phyloP scores from a whole-genome alignment of 176 grass and related monocot genomes.

The Calamus simplicifolius region DNA sequence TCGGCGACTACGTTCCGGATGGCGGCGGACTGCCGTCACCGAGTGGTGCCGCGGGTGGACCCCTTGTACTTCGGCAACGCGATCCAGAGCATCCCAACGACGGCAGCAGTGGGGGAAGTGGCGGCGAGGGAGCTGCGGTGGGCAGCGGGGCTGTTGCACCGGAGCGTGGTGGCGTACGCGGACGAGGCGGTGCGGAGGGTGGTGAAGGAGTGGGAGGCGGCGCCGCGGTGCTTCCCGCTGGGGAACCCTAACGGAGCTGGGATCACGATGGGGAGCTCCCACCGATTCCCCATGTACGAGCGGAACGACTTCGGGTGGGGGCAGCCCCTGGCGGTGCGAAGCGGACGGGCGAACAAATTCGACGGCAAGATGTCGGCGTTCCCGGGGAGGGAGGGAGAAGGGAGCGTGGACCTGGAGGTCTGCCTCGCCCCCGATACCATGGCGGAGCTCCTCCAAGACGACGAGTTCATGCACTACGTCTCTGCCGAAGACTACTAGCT shows the following conservation, averaged over 20 bases:
- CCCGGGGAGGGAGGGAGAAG: constrained; percentile 43
- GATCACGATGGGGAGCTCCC: constrained; percentile 91
- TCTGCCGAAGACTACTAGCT: constrained; percentile 1
- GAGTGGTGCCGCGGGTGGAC: constrained; percentile 49
- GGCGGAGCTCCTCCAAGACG: constrained; percentile 76
- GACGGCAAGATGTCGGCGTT: constrained; percentile 98
- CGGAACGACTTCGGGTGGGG: constrained; percentile 97
- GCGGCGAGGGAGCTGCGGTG: constrained; percentile 41
- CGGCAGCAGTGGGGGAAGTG: constrained; percentile 60
- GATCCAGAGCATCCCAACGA: constrained; percentile 81
- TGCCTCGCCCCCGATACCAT: constrained; percentile 87
- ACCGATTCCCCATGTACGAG: constrained; percentile 93
- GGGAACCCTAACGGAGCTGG: constrained; percentile 90
- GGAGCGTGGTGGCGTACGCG: constrained; percentile 44
- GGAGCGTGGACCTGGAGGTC: constrained; percentile 89
- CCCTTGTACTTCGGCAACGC: constrained; percentile 87
- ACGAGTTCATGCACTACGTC: constrained; percentile 91
- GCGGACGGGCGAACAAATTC: constrained; percentile 88
- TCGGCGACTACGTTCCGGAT: constrained; percentile 68
- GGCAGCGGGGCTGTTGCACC: constrained; percentile 54
- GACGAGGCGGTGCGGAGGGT: constrained; percentile 38
- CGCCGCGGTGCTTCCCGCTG: constrained; percentile 78
- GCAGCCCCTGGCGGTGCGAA: constrained; percentile 57
- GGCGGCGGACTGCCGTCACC: constrained; percentile 93
- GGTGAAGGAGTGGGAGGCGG: constrained; percentile 65